Conservation (phyloP, 1,139 yeast genomes). For the Suhomyces bokatorum region DNA sequence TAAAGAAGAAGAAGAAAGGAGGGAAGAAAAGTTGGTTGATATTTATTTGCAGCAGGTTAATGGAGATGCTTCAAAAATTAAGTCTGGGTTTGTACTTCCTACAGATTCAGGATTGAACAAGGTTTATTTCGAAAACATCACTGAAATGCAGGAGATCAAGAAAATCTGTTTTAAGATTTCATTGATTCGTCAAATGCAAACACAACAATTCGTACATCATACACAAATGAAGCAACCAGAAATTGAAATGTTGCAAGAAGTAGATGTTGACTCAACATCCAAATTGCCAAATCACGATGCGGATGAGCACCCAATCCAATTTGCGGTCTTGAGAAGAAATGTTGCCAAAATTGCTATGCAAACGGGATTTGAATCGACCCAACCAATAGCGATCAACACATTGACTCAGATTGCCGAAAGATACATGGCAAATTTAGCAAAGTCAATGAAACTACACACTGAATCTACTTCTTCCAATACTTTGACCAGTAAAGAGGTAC, state of each 20-base stretch:
- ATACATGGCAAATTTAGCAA: slow-evolving; percentile 72
- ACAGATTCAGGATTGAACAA: slow-evolving; percentile 59
- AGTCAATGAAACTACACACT: slow-evolving; percentile 65
- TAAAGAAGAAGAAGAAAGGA: slow-evolving; percentile 46
- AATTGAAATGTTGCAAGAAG: slow-evolving; percentile 59
- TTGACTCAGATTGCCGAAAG: slow-evolving; percentile 83
- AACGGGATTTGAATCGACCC: slow-evolving; percentile 87
- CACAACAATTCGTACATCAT: slow-evolving; percentile 73
- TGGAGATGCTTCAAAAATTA: slow-evolving; percentile 29
- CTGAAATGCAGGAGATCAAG: slow-evolving; percentile 83
- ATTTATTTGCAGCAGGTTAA: slow-evolving; percentile 32
- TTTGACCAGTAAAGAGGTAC: slow-evolving; percentile 44
- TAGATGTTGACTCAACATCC: slow-evolving; percentile 78
- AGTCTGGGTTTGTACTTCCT: slow-evolving; percentile 36
- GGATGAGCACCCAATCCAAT: slow-evolving; percentile 58
- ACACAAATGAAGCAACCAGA: slow-evolving; percentile 73
- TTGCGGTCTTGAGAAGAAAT: slow-evolving; percentile 64
- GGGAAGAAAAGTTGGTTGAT: slow-evolving; percentile 53
- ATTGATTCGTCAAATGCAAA: slow-evolving; percentile 87
- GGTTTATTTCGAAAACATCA: slow-evolving; percentile 63
- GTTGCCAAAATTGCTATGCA: slow-evolving; percentile 86
- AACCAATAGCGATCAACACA: slow-evolving; percentile 74
- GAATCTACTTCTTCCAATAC: slow-evolving; percentile 61
- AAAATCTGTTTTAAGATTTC: slow-evolving; percentile 87
- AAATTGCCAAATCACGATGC: slow-evolving; percentile 68